Percentiles rank a stretch among this genome's conserved stretches.
Evolutionary conservation across 768 basidiomycete genomes (phyloP).

Genomic region (Suillus sp.): DNA sequence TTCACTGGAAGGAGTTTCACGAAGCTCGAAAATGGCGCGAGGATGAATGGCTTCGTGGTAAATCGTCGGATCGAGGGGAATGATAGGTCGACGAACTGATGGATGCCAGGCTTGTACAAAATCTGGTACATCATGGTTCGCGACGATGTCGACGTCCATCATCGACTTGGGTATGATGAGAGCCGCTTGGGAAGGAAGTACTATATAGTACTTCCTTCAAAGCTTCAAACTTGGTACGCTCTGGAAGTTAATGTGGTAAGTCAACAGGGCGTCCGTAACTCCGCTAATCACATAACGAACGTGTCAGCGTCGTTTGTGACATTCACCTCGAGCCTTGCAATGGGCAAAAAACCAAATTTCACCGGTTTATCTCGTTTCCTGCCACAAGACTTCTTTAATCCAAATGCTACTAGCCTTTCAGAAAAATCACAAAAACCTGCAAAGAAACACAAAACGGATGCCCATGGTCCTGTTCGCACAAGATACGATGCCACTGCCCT

Average conservation of each 20-base stretch:
- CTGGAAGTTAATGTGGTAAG: neutral
- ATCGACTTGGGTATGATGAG: neutral
- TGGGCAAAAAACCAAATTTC: conserved; percentile 45
- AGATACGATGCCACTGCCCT: conserved; percentile 72
- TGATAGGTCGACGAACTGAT: conserved; percentile 31
- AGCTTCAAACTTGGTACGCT: neutral
- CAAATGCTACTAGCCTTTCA: conserved; percentile 7
- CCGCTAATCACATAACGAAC: conserved; percentile 5
- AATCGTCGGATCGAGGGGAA: conserved; percentile 15
- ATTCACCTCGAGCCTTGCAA: conserved; percentile 12
- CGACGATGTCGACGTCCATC: conserved; percentile 9
- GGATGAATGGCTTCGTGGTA: conserved; percentile 28
- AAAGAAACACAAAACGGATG: conserved; percentile 28
- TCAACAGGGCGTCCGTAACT: neutral
- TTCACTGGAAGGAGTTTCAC: conserved; percentile 12
- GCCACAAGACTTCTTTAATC: conserved; percentile 38
- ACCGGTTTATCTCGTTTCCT: conserved; percentile 48
- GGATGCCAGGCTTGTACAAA: conserved; percentile 26
- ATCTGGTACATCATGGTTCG: neutral
- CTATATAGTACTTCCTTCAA: neutral
- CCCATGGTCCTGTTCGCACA: conserved; percentile 34
- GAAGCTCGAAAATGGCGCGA: conserved; percentile 31
- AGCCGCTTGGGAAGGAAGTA: neutral
- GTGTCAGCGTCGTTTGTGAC: neutral
- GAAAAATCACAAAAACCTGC: conserved; percentile 6